Conservation (phyloP, 495 filamentous ascomycete genomes). For the Emericellopsis terricola region DNA sequence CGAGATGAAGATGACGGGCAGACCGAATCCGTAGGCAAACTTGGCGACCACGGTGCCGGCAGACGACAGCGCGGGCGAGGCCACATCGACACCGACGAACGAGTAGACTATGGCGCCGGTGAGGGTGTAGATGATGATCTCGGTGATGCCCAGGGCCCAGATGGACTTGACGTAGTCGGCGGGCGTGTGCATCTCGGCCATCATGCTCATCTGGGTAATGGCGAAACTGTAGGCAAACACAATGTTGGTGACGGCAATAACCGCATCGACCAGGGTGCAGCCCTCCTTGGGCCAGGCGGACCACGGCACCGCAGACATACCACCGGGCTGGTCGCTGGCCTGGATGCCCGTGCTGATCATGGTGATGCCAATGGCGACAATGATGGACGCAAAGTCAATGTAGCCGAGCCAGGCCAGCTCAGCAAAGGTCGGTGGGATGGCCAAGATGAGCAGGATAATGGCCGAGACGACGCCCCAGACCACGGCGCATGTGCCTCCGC, state of each 20-base stretch:
- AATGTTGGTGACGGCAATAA: slow-evolving; percentile 55
- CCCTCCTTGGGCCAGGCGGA: slow-evolving; percentile 23
- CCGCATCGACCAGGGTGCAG: slow-evolving; percentile 21
- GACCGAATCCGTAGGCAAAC: slow-evolving; percentile 61
- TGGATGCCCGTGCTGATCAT: slow-evolving; percentile 48
- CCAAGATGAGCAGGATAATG: slow-evolving; percentile 39
- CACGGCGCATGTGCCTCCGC: slow-evolving; percentile 47
- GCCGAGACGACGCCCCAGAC: slow-evolving; percentile 47
- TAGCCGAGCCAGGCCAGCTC: slow-evolving; percentile 42
- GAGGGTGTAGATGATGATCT: slow-evolving; percentile 49
- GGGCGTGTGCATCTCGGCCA: slow-evolving; percentile 58
- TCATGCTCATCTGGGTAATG: slow-evolving; percentile 61
- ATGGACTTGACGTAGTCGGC: slow-evolving; percentile 49
- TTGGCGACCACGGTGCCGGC: slow-evolving; percentile 43
- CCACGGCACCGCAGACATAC: slow-evolving; percentile 18
- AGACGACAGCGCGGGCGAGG: slow-evolving; percentile 49
- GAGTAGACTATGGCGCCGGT: slow-evolving; percentile 53
- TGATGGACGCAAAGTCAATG: slow-evolving; percentile 45
- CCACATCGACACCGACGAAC: slow-evolving; percentile 51
- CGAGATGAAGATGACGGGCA: slow-evolving; percentile 61
- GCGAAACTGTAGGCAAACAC: slow-evolving; percentile 54
- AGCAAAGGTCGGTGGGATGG: slow-evolving; percentile 37
- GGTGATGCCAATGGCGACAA: slow-evolving; percentile 43
- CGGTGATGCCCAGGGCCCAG: slow-evolving; percentile 41
- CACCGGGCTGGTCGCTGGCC: slow-evolving; percentile 14